Percentiles rank a stretch among this genome's conserved stretches.
phyloP scores from a whole-genome alignment of 345 rosid species.

The Physaria fendleri region DNA sequence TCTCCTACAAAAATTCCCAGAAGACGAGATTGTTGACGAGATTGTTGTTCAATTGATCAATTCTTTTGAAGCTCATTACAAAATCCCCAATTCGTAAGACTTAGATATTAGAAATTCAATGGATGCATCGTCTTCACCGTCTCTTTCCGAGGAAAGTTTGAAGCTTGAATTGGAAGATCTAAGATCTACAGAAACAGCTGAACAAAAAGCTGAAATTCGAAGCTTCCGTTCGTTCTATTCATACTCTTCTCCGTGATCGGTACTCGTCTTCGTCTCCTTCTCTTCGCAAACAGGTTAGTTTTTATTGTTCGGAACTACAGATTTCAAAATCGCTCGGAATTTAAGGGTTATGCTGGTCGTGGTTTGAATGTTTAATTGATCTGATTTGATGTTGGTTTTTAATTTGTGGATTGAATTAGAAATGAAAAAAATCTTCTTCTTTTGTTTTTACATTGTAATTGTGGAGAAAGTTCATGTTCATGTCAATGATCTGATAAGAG shows the following conservation, averaged over 20 bases:
- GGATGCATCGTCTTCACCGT: constrained; percentile 19
- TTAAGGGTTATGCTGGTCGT: background rate
- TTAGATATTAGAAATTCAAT: background rate
- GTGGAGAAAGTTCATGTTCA: background rate
- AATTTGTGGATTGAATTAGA: background rate
- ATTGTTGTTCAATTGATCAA: background rate
- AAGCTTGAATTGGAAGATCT: constrained; percentile 58
- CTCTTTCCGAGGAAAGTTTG: constrained; percentile 46
- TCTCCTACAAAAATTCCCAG: constrained; percentile 12
- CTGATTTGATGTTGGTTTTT: background rate
- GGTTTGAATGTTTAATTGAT: background rate
- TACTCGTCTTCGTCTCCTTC: constrained; percentile 59
- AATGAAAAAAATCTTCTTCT: background rate
- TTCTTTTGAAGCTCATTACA: background rate
- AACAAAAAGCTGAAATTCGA: constrained; percentile 78
- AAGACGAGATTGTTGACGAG: background rate
- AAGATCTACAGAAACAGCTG: constrained; percentile 72
- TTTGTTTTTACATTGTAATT: background rate
- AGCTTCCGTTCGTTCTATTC: constrained; percentile 59
- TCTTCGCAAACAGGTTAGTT: constrained; percentile 46
- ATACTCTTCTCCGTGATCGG: constrained; percentile 41
- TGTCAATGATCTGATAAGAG: constrained; percentile 1
- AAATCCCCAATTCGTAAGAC: background rate
- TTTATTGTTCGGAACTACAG: background rate
- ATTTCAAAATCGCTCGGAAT: background rate